These are phyloP conservation scores for Prunus mongolica DNA, from an alignment of 306 rosid genomes.

Conservation along the genomic window DNA sequence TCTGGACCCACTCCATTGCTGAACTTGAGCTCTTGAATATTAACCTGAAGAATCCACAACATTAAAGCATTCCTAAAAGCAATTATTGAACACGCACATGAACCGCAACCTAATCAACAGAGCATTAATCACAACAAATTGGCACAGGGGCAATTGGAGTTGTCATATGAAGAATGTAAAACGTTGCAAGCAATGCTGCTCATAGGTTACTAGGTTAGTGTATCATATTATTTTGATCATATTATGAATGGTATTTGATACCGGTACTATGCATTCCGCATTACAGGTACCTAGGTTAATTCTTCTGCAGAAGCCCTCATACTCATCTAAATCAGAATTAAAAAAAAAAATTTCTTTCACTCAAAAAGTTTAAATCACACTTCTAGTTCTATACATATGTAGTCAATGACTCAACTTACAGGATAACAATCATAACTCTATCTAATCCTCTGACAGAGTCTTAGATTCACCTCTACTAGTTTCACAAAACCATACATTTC, in stretches of 20 bases:
- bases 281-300: background rate
- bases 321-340: background rate
- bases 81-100: background rate
- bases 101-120: background rate
- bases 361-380: background rate
- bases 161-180: background rate
- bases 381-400: too few relatives aligned
- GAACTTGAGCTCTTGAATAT: conserved; percentile 69
- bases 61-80: background rate
- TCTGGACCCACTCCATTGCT: conserved; percentile 77
- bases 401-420: background rate
- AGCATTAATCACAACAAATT: background rate
- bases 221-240: background rate
- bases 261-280: background rate
- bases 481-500: too few relatives aligned
- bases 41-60: conserved; percentile 43
- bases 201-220: background rate
- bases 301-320: background rate
- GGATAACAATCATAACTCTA: background rate
- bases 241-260: background rate
- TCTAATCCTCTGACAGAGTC: background rate
- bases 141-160: background rate
- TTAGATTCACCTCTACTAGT: background rate
- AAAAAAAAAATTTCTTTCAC: background rate
- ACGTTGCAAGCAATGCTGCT: background rate